Base-by-base conservation (phyloP, 805 yeast species). In the Lachancea dasiensis region DNA sequence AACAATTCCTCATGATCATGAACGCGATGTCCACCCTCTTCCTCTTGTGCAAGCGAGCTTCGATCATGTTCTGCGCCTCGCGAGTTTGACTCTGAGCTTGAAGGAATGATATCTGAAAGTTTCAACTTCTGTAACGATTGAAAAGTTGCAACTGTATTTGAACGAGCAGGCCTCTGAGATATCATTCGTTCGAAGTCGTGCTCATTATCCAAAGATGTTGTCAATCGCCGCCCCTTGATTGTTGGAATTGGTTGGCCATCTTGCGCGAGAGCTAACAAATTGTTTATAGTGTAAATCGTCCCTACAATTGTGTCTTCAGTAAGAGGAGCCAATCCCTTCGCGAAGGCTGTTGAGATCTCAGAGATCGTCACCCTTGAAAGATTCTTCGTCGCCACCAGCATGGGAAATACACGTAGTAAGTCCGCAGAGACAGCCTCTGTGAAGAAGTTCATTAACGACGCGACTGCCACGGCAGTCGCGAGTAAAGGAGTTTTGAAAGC, bases 241-340 rank as follows among this genome's bases (percentile, higher is more conserved):
- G 59, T 61, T 34, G 50, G 57, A 27, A 42, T 64, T 37, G 54
- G 66, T 34, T 54, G 56, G 36, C 60, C 70, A 46, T 63, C 72
- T 43, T 62, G 73, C 11, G 72, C 79, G 37, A 69, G 73, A 36
- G 80, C 73, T 22, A 90, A 62, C 42, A 83, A 58, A 55, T 92
- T 92, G 14, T 84, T 77, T 46, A 90, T 68, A 0, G 94, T 79
- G 61, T 92, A 92, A 36, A 92, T 77, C 1, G 90, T 74, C 6
- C 95, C 80, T 6, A 87, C 84, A 16, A 83, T 79, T 1, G 85
- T 76, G 54, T 87, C 96, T 52, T 86, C 90, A 14, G 87, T 75
- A 37, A 83, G 65, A 6, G 76, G 73, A 40, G 72, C 74, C 47
- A 85, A 66, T 3, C 89, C 86, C 34, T 72, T 58, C 0, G 89